phyloP scores from a whole-genome alignment of 2,329 filamentous ascomycete genomes.

The Exophiala calicioides region DNA sequence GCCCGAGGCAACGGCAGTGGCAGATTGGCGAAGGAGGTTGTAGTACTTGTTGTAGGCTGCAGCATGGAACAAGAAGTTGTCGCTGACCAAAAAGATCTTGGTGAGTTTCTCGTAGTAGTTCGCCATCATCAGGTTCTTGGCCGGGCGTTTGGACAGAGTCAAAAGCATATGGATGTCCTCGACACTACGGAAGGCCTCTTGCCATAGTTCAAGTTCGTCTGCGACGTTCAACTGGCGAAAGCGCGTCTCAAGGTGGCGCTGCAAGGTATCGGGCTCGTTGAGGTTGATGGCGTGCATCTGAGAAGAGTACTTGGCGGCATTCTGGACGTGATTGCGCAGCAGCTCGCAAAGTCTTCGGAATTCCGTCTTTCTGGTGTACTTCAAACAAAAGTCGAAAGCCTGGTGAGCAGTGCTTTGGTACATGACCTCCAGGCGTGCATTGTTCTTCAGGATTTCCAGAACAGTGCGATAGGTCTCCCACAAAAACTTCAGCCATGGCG shows the following conservation, averaged over 20 bases:
- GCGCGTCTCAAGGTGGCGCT: constrained; percentile 94
- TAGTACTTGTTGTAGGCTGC: constrained; percentile 98
- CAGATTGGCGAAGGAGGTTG: constrained; percentile 89
- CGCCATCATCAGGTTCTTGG: constrained; percentile 99
- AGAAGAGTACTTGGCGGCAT: constrained; percentile 96
- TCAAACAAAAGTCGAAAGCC: constrained; percentile 97
- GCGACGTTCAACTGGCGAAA: constrained; percentile 99
- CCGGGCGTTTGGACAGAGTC: constrained; percentile 94
- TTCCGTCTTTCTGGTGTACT: constrained; percentile 98
- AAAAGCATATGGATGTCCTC: constrained; percentile 98
- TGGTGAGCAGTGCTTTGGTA: constrained; percentile 98
- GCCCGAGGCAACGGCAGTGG: constrained; percentile 76
- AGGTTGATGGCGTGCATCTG: constrained; percentile 99
- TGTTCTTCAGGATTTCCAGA: constrained; percentile 97
- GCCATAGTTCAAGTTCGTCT: constrained; percentile 96
- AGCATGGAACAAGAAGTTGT: constrained; percentile 99
- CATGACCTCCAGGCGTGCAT: constrained; percentile 93
- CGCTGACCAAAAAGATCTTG: constrained; percentile 95
- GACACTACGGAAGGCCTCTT: constrained; percentile 98
- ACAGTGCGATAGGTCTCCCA: constrained; percentile 99
- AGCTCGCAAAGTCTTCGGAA: constrained; percentile 98
- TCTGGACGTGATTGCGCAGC: constrained; percentile 97
- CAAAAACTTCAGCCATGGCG: constrained; percentile 98
- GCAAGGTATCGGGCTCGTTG: constrained; percentile 93
- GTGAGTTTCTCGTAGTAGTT: constrained; percentile 99